Percentiles rank a stretch among this genome's conserved stretches.
Conservation (phyloP, 75 land plant genomes). For the Isoetes taiwanensis region DNA sequence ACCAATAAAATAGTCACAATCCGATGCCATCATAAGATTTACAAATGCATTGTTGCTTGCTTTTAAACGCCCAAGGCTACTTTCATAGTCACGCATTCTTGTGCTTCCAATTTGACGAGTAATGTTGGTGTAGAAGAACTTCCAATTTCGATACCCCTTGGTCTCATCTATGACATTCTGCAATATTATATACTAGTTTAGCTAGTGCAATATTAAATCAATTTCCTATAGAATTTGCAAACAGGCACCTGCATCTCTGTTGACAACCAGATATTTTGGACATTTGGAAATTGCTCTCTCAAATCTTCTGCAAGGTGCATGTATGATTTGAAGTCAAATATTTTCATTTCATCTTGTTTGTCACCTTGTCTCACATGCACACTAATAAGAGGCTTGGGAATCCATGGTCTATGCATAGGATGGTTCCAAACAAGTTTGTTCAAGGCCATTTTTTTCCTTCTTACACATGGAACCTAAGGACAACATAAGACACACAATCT, state of each 20-base stretch:
- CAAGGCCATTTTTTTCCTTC: too few relatives aligned
- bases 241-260: conserved; percentile 99
- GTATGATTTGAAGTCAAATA: conserved; percentile 18
- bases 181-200: too few relatives aligned
- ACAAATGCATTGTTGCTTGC: conserved; percentile 2
- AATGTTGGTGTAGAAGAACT: not conserved
- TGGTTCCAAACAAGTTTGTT: conserved; percentile 56
- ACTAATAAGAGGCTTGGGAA: conserved; percentile 63
- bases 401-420: conserved; percentile 69
- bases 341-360: conserved; percentile 53
- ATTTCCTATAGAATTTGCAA: too few relatives aligned
- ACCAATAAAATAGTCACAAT: conserved; percentile 1
- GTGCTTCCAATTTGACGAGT: not conserved
- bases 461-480: not conserved
- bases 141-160: not conserved
- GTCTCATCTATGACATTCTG: conserved; percentile 3
- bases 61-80: not conserved
- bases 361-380: conserved; percentile 91
- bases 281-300: conserved; percentile 18
- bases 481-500: not conserved
- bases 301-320: conserved; percentile 27
- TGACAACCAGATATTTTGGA: conserved; percentile 33
- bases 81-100: not conserved
- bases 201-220: too few relatives aligned
- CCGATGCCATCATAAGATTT: conserved; percentile 3